Conservation (phyloP, 2,329 filamentous ascomycete genomes). For the Hymenoscyphus scutula region DNA sequence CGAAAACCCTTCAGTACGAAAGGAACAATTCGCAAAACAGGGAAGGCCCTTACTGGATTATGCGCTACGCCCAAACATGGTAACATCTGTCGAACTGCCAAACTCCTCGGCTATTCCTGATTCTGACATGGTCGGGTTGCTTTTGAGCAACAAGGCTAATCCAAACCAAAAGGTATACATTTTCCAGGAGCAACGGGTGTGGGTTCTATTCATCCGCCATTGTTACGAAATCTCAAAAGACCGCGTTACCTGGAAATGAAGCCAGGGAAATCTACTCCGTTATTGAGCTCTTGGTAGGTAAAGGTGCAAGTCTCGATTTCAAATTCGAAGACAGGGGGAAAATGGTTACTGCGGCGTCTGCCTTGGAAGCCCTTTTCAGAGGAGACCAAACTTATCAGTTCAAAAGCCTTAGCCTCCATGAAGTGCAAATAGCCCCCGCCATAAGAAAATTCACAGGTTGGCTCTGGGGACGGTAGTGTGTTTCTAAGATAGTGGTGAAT, state of each 20-base stretch:
- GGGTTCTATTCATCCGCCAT: neutral
- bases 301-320: neutral
- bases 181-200: neutral
- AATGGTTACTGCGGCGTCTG: too few relatives aligned
- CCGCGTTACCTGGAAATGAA: neutral
- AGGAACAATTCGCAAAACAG: neutral
- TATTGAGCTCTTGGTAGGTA: neutral
- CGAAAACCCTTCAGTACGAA: neutral
- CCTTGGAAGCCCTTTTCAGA: too few relatives aligned
- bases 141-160: neutral
- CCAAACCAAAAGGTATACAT: neutral
- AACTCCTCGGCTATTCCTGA: neutral
- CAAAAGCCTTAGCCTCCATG: too few relatives aligned
- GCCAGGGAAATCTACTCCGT: neutral
- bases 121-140: neutral
- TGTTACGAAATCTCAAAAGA: neutral
- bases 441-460: too few relatives aligned
- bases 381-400: too few relatives aligned
- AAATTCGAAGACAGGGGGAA: too few relatives aligned
- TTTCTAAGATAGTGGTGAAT: too few relatives aligned
- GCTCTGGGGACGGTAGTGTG: too few relatives aligned
- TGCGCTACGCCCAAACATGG: neutral
- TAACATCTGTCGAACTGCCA: neutral
- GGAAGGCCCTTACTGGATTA: neutral
- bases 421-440: too few relatives aligned